Evolutionary conservation across 192 early-diverging fungal species (phyloP).

Genomic region (Mortierella hygrophila): DNA sequence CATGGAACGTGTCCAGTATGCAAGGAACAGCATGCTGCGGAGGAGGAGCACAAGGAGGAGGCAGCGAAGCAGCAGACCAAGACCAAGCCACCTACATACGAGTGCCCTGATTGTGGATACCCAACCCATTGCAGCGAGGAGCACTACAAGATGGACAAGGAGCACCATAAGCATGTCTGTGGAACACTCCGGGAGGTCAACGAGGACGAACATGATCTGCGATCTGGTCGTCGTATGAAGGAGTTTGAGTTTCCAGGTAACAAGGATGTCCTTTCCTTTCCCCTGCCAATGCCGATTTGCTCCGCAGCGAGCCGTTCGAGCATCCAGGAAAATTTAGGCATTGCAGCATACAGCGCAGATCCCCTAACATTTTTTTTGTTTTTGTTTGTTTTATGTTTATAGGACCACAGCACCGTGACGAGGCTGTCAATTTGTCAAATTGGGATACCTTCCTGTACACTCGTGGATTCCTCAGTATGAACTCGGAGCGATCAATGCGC

Average conservation of each 20-base stretch:
- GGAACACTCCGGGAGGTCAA: conserved; percentile 74
- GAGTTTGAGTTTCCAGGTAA: conserved; percentile 85
- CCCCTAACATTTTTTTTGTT: background rate
- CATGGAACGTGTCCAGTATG: conserved; percentile 80
- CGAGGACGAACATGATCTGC: conserved; percentile 85
- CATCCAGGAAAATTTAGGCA: background rate
- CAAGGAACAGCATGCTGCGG: conserved; percentile 57
- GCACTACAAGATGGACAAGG: conserved; percentile 73
- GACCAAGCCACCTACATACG: conserved; percentile 67
- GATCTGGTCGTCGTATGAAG: conserved; percentile 77
- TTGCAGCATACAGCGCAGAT: too few species aligned
- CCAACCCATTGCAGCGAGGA: conserved; percentile 81
- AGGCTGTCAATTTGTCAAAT: conserved; percentile 79
- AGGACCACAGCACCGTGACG: conserved; percentile 76
- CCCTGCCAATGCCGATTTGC: background rate
- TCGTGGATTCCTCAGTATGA: conserved; percentile 79
- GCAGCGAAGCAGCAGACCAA: conserved; percentile 18
- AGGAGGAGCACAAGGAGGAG: background rate
- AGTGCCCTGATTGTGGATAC: conserved; percentile 84
- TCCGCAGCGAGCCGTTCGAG: background rate
- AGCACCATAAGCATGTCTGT: conserved; percentile 71
- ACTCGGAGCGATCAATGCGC: conserved; percentile 77
- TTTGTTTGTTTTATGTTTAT: background rate
- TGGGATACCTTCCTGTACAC: conserved; percentile 88
- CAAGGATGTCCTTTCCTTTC: background rate